These are phyloP conservation scores for Fraxinus americana DNA, from an alignment of 257 asterid species.

Conservation along the genomic window DNA sequence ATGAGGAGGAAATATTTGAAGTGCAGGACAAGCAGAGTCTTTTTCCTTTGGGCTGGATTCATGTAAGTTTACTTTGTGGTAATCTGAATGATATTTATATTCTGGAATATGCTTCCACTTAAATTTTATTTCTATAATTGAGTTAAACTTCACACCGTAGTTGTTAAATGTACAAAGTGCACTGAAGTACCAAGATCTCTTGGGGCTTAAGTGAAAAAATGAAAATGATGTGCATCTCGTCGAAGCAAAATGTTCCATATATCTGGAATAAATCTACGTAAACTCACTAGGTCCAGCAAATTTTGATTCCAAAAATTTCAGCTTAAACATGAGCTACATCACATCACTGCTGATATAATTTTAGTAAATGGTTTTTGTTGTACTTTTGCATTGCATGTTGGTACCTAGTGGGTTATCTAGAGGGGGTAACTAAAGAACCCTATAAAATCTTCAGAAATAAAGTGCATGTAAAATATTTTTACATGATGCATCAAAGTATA, in stretches of 20 bases:
- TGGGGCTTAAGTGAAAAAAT: neutral
- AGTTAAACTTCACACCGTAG: neutral
- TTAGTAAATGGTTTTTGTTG: neutral
- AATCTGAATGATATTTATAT: neutral
- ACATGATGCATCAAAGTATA: neutral
- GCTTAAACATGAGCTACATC: neutral
- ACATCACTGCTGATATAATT: neutral
- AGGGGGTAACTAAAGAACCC: neutral
- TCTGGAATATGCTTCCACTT: slow-evolving; percentile 3
- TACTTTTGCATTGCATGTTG: neutral
- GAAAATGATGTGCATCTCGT: neutral
- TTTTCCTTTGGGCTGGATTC: slow-evolving; percentile 97
- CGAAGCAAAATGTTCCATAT: neutral
- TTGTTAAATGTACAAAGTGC: neutral
- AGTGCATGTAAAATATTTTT: neutral
- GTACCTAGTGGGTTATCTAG: neutral
- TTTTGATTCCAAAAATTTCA: neutral
- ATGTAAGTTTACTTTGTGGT: slow-evolving; percentile 55
- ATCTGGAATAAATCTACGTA: neutral
- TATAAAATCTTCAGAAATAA: neutral
- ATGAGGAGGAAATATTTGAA: slow-evolving; percentile 96
- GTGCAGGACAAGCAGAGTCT: slow-evolving; percentile 91
- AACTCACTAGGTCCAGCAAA: neutral
- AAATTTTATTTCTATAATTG: slow-evolving; percentile 10
- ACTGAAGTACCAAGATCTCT: neutral